Percentiles rank a stretch among this genome's conserved stretches.
These are phyloP conservation scores for Colletotrichum spinosum DNA, from an alignment of 2,329 filamentous ascomycete genomes.

Conservation along the genomic window DNA sequence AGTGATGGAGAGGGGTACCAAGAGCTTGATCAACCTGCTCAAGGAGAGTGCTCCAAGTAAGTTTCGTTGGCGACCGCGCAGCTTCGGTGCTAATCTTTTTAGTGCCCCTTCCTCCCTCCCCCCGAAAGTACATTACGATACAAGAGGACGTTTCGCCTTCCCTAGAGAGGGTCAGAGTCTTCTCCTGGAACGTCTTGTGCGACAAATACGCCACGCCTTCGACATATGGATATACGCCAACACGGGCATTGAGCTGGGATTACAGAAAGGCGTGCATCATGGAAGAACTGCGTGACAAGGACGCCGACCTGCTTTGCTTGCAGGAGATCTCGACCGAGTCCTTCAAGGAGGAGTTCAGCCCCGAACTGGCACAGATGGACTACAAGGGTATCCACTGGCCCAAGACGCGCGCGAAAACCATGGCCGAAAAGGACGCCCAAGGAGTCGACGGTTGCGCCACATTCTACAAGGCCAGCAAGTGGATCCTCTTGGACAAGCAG, in stretches of 20 bases:
- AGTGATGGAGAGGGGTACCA: constrained; percentile 88
- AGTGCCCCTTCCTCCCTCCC: constrained; percentile 83
- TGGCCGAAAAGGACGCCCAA: constrained; percentile 89
- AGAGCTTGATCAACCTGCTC: constrained; percentile 83
- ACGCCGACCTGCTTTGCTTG: constrained; percentile 90
- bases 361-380: constrained; percentile 85
- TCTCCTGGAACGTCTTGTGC: constrained; percentile 97
- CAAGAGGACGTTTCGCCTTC: constrained; percentile 71
- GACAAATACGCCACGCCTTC: constrained; percentile 89
- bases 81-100: constrained; percentile 40
- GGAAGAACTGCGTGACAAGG: constrained; percentile 80
- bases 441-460: constrained; percentile 96
- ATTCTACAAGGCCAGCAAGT: constrained; percentile 97
- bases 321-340: constrained; percentile 95
- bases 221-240: constrained; percentile 91
- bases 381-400: constrained; percentile 97
- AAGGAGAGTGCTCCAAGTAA: constrained; percentile 87
- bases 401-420: constrained; percentile 89
- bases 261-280: constrained; percentile 86
- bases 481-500: constrained; percentile 92
- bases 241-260: constrained; percentile 85
- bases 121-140: constrained; percentile 83
- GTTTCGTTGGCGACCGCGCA: constrained; percentile 46
- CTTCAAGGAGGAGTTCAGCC: constrained; percentile 90
- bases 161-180: constrained; percentile 81